Conservation (phyloP, 345 rosid genomes). For the Corchorus capsularis region DNA sequence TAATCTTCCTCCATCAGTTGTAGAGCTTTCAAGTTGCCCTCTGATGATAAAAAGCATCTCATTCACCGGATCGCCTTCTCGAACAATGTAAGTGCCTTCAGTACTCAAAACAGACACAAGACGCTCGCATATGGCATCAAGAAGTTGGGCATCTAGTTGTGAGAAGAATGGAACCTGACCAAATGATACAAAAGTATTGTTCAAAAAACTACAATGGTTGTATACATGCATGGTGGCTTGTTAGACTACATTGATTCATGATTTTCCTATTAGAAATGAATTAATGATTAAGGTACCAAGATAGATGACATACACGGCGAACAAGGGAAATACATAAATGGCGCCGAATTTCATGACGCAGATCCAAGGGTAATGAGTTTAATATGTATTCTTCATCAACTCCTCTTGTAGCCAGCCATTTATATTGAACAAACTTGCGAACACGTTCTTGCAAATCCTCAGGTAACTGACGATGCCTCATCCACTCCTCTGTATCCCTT, state of each 20-base stretch:
- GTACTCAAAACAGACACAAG: conserved; percentile 23
- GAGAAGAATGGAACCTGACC: no score
- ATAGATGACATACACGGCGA: no score
- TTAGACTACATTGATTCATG: background rate
- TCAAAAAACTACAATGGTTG: background rate
- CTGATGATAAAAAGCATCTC: conserved; percentile 42
- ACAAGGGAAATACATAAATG: no score
- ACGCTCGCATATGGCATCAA: no score
- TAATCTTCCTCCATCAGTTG: no score
- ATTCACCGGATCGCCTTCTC: conserved; percentile 86
- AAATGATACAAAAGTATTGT: conserved; percentile 1
- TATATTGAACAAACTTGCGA: no score
- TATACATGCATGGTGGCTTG: background rate
- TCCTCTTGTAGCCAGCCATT: conserved; percentile 42
- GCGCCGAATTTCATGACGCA: conserved; percentile 79
- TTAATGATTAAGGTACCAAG: conserved; percentile 31
- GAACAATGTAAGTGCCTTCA: conserved; percentile 63
- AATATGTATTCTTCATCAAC: conserved; percentile 88
- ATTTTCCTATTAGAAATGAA: background rate
- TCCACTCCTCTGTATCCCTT: no score
- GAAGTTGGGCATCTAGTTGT: no score
- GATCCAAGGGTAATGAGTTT: conserved; percentile 70
- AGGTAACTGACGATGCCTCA: no score
- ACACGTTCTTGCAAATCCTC: no score
- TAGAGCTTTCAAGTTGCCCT: no score